Conservation (phyloP, 192 early-diverging fungal genomes). For the Coemansia sp. region DNA sequence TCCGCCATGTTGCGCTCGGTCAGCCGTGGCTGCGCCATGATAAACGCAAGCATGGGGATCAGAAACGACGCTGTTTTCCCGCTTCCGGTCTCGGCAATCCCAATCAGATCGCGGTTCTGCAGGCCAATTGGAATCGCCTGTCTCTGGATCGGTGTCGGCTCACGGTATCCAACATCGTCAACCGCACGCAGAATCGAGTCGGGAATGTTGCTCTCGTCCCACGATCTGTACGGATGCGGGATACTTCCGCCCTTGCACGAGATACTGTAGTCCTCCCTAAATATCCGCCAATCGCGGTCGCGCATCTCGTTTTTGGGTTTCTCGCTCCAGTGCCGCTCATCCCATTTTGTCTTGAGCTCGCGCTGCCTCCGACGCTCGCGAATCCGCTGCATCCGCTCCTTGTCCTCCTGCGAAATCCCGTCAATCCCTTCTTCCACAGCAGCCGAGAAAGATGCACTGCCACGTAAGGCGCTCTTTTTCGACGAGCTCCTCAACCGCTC, state of each 20-base stretch:
- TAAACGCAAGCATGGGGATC: conserved; percentile 93
- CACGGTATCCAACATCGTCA: conserved; percentile 81
- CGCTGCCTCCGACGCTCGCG: conserved; percentile 1
- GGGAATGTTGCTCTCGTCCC: conserved; percentile 82
- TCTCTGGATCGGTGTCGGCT: conserved; percentile 96
- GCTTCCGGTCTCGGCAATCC: conserved; percentile 87
- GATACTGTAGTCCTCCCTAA: conserved; percentile 98
- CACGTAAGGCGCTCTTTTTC: neutral
- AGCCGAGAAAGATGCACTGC: neutral
- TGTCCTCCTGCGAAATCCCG: conserved; percentile 5
- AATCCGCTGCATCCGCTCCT: neutral
- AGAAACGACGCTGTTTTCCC: conserved; percentile 97
- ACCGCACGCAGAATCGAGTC: conserved; percentile 72
- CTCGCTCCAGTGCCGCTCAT: conserved; percentile 94
- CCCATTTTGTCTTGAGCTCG: conserved; percentile 55
- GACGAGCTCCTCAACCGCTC: neutral
- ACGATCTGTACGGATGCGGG: conserved; percentile 85
- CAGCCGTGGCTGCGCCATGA: conserved; percentile 75
- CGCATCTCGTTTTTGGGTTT: conserved; percentile 89
- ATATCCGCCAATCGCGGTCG: conserved; percentile 99
- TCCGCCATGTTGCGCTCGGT: conserved; percentile 75
- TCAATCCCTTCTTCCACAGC: neutral
- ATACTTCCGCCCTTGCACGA: conserved; percentile 90
- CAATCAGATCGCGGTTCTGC: conserved; percentile 85
- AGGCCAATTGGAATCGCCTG: conserved; percentile 97